Base-by-base conservation (phyloP, 331 rosid genomes). In the Malus hybrid region DNA sequence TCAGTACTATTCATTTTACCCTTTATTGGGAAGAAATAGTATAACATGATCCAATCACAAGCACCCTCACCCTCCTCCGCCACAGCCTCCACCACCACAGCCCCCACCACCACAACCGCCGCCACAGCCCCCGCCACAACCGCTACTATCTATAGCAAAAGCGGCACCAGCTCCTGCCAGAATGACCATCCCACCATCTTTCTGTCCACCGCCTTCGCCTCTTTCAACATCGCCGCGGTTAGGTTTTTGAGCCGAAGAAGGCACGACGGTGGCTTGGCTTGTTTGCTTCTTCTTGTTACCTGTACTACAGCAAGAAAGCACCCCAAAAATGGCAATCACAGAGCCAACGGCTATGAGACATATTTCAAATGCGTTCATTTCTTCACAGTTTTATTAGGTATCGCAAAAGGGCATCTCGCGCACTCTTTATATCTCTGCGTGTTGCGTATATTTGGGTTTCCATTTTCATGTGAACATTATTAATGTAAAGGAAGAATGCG, bases 171-270 rank as follows among this genome's bases (percentile, higher is more conserved):
- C 84, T 34, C 82, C 82, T 1, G 57, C 84, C 22, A 80, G 60
- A 39, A 80, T 73, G n/a, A 72, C 44, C 82, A 80, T 80, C 2
- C 80, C 82, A 22, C 87, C 87, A 16, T 79, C 72, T 29, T 79
- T 79, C 20, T 54, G 36, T 52, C 68, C 28, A 5, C 65, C 61
- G 15, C 67, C 39, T 4, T 27, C 22, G 1, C 77, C 83, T 52
- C 56, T 60, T 70, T 79, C 80, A n/a, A 79, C 28, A 7, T 79
- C 75, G 0, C 14, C 61, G 19, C 7, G 55, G 24, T 52, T 28
- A 61, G 42, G 14, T 46, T n/a, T 68, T 5, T 15, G 59, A 28
- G 12, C 65, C 9, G 77, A n/a, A 32, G 69, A 12, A 57, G 31
- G n/a, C 34, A 7, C 20, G 18, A 28, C 20, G 2, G 65, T 31